Base-by-base conservation (phyloP, 1,284 basidiomycete genomes). In the Agroathelia rolfsii region DNA sequence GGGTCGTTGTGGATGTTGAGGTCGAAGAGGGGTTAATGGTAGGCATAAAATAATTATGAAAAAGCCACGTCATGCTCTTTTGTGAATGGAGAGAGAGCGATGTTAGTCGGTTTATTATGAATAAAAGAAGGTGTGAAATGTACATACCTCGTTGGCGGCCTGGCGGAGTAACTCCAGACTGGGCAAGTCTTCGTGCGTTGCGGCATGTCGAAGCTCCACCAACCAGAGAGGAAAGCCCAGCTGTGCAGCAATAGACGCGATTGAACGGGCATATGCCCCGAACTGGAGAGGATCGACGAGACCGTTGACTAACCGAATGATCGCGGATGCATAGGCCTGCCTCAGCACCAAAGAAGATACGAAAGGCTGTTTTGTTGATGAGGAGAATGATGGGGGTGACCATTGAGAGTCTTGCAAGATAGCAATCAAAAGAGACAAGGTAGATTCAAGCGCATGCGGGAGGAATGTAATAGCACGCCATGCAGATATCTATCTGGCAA, bases 101-200 rank as follows among this genome's bases (percentile, higher is more conserved):
- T 9, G n/a, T n/a, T n/a, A n/a, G n/a, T n/a, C n/a, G n/a, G n/a
- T n/a, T n/a, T n/a, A n/a, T n/a, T n/a, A n/a, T n/a, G n/a, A n/a
- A n/a, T n/a, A n/a, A n/a, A n/a, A n/a, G n/a, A n/a, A n/a, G n/a
- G n/a, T n/a, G n/a, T n/a, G n/a, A n/a, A n/a, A n/a, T n/a, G n/a
- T n/a, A 33, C 64, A 46, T 41, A 83, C 84, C 64, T 86, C 76
- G 38, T 66, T 61, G 12, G 82, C 71, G 0, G 80, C 89, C 34
- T 87, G 72, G 34, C 83, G 69, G 7, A 96, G 66, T 5, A 93
- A 59, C 30, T 77, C 72, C 2, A 97, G 62, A 41, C 84, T 85
- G 0, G 94, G 95, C 11, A 98, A 60, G 43, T 95, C 89, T 50
- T 98, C 94, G 51, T 98, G 94, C 2, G 94, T 98, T 6, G 88